Evolutionary conservation across 345 rosid species (phyloP).

Genomic region (Noccaea bulbosa): DNA sequence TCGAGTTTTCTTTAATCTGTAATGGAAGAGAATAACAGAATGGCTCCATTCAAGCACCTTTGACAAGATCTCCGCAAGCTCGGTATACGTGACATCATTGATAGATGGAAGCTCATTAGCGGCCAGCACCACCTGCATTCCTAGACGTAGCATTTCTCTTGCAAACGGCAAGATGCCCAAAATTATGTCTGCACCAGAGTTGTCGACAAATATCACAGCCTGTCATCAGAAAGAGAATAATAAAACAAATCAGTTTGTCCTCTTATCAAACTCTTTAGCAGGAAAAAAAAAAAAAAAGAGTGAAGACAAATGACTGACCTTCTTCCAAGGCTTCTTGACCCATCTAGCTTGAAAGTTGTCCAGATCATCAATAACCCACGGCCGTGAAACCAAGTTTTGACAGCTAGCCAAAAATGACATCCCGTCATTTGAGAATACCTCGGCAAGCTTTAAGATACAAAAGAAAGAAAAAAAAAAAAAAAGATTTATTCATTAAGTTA

Average conservation of each 20-base stretch:
- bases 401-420: conserved; percentile 94
- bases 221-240: conserved; percentile 42
- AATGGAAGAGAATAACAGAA: neutral
- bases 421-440: conserved; percentile 95
- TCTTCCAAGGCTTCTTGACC: conserved; percentile 92
- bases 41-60: conserved; percentile 56
- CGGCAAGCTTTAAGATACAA: conserved; percentile 76
- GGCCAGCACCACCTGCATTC: conserved; percentile 96
- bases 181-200: conserved; percentile 97
- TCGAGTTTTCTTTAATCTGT: conserved; percentile 13
- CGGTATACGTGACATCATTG: conserved; percentile 89
- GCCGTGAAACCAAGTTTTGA: conserved; percentile 88
- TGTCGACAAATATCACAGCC: conserved; percentile 95
- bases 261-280: neutral
- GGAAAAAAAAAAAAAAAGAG: conserved; percentile 5
- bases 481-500: neutral
- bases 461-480: neutral
- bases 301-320: conserved; percentile 52
- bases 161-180: conserved; percentile 94
- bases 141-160: conserved; percentile 84
- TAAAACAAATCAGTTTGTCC: conserved; percentile 11
- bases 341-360: conserved; percentile 78
- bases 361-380: conserved; percentile 97
- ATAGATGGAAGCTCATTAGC: conserved; percentile 98
- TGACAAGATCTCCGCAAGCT: conserved; percentile 77